Conservation (phyloP, 805 yeast genomes). For the Pichia scutulata region DNA sequence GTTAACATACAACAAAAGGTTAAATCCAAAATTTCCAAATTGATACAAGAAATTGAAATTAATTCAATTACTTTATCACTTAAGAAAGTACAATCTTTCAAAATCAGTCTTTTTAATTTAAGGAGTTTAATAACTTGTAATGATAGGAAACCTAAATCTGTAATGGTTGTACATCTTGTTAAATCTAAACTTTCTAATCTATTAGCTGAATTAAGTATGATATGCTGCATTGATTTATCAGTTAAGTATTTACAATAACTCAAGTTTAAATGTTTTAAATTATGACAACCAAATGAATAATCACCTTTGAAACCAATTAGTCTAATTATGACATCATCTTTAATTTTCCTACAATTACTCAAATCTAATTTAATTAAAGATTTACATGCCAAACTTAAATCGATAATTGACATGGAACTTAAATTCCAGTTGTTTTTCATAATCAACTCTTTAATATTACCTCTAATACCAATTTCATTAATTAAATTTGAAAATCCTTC, state of each 20-base stretch:
- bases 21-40: conserved; percentile 48
- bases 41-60: conserved; percentile 53
- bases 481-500: conserved; percentile 66
- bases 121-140: conserved; percentile 58
- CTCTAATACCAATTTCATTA: conserved; percentile 62
- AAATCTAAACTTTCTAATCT: conserved; percentile 51
- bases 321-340: conserved; percentile 64
- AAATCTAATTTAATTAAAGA: conserved; percentile 54
- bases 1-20: conserved; percentile 72
- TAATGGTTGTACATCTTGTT: conserved; percentile 70
- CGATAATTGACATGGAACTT: conserved; percentile 77
- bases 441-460: conserved; percentile 44
- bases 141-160: conserved; percentile 62
- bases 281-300: conserved; percentile 45
- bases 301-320: conserved; percentile 47
- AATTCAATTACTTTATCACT: conserved; percentile 58
- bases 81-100: conserved; percentile 69
- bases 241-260: conserved; percentile 75
- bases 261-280: conserved; percentile 44
- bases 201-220: conserved; percentile 51
- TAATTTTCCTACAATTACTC: conserved; percentile 65
- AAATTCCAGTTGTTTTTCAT: conserved; percentile 75
- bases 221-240: conserved; percentile 56
- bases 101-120: conserved; percentile 40
- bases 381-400: conserved; percentile 57